Percentiles rank a stretch among this genome's conserved stretches.
Evolutionary conservation across 2,329 filamentous ascomycete genomes (phyloP).

Genomic region (Colletotrichum liaoningense): DNA sequence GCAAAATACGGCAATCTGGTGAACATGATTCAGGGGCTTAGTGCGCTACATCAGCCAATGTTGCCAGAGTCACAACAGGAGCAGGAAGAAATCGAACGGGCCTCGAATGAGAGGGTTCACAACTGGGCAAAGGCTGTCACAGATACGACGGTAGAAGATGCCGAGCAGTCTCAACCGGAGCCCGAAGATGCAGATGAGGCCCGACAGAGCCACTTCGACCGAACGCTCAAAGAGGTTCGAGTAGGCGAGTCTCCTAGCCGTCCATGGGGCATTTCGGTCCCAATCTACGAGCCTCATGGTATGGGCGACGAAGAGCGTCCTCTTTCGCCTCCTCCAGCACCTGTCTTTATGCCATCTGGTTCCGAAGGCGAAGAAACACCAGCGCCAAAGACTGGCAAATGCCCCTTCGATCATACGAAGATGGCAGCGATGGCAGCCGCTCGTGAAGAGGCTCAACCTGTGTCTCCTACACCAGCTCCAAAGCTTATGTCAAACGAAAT

Average conservation of each 20-base stretch:
- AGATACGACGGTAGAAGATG: conserved; percentile 55
- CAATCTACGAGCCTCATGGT: conserved; percentile 61
- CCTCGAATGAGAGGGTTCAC: conserved; percentile 79
- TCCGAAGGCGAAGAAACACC: conserved; percentile 38
- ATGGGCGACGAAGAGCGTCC: conserved; percentile 54
- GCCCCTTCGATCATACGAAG: conserved; percentile 68
- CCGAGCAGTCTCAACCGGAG: conserved; percentile 40
- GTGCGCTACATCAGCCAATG: conserved; percentile 89
- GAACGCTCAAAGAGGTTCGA: conserved; percentile 87
- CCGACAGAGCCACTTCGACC: conserved; percentile 81
- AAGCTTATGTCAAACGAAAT: conserved; percentile 59
- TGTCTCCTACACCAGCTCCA: conserved; percentile 68
- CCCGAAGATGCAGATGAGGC: conserved; percentile 60
- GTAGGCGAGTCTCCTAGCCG: conserved; percentile 93
- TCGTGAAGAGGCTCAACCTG: conserved; percentile 44
- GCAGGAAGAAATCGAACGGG: conserved; percentile 58
- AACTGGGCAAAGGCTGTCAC: conserved; percentile 87
- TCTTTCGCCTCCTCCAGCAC: conserved; percentile 68
- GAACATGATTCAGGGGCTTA: conserved; percentile 93
- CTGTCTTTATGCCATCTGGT: conserved; percentile 61
- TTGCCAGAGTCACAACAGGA: conserved; percentile 72
- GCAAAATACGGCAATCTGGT: conserved; percentile 93
- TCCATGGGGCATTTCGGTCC: conserved; percentile 92
- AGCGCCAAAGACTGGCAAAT: conserved; percentile 57
- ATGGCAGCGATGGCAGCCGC: conserved; percentile 46